phyloP scores from a whole-genome alignment of 345 rosid species.

The Arabidopsis suecica region DNA sequence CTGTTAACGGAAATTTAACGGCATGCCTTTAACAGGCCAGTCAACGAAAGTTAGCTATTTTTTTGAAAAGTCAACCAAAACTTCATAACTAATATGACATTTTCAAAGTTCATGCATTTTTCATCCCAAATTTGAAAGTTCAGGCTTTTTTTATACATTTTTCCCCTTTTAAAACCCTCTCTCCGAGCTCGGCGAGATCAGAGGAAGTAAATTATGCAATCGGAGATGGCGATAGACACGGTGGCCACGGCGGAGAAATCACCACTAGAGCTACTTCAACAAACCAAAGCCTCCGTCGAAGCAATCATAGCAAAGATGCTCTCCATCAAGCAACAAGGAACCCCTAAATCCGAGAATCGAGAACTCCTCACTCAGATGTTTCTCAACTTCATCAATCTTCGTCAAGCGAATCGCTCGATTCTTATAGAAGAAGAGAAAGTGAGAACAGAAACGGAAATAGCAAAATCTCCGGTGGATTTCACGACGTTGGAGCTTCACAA shows the following conservation, averaged over 20 bases:
- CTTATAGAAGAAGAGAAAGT: conserved; percentile 75
- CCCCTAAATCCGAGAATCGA: conserved; percentile 67
- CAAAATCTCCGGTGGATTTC: conserved; percentile 79
- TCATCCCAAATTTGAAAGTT: too few species aligned
- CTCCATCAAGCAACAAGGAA: conserved; percentile 59
- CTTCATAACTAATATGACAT: too few species aligned
- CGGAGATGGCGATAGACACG: conserved; percentile 31
- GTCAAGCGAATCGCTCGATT: conserved; percentile 87
- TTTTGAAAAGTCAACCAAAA: too few species aligned
- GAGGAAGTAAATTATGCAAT: conserved; percentile 41
- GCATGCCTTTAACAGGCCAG: too few species aligned
- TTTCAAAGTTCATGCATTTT: too few species aligned
- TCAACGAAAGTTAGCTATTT: too few species aligned
- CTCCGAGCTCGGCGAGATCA: background rate
- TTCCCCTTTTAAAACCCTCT: background rate
- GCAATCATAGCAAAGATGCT: conserved; percentile 66
- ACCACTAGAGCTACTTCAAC: conserved; percentile 60
- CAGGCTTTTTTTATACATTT: too few species aligned
- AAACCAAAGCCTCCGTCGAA: conserved; percentile 73
- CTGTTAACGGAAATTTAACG: too few species aligned
- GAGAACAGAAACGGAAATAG: conserved; percentile 71
- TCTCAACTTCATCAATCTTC: conserved; percentile 79
- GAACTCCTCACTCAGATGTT: conserved; percentile 83
- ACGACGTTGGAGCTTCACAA: conserved; percentile 83
- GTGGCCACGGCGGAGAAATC: conserved; percentile 52